Evolutionary conservation across 768 basidiomycete species (phyloP).

Genomic region (Rubroboletus pulcherrimus): DNA sequence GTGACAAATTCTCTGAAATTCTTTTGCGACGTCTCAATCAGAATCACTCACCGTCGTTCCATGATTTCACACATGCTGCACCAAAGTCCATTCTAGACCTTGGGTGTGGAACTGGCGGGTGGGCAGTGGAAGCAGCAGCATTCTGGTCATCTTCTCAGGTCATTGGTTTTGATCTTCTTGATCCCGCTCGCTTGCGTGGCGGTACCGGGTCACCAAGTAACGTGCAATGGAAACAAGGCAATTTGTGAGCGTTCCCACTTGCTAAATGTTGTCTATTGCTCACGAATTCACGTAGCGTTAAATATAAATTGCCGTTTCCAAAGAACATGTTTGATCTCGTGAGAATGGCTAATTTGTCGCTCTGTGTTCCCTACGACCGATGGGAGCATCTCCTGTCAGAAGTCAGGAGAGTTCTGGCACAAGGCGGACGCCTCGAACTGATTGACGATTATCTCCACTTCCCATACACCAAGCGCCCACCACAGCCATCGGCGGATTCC

Average conservation of each 20-base stretch:
- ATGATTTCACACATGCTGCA: slow-evolving; percentile 43
- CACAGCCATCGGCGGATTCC: slow-evolving; percentile 12
- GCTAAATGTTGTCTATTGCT: neutral
- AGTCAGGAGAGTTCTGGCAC: slow-evolving; percentile 56
- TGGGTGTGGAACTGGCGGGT: slow-evolving; percentile 71
- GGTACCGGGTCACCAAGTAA: slow-evolving; percentile 35
- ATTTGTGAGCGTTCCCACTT: slow-evolving; percentile 52
- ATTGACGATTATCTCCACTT: slow-evolving; percentile 72
- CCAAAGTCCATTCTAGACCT: slow-evolving; percentile 64
- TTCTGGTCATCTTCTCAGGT: slow-evolving; percentile 60
- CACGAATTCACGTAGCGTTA: slow-evolving; percentile 38
- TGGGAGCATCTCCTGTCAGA: slow-evolving; percentile 63
- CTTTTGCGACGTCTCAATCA: slow-evolving; percentile 55
- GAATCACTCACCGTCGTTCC: slow-evolving; percentile 57
- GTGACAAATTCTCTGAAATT: slow-evolving; percentile 55
- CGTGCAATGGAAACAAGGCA: slow-evolving; percentile 53
- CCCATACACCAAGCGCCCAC: slow-evolving; percentile 43
- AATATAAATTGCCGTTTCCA: slow-evolving; percentile 57
- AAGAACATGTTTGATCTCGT: slow-evolving; percentile 66
- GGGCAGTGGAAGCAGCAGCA: slow-evolving; percentile 60
- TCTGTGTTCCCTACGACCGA: slow-evolving; percentile 54
- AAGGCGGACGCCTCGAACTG: slow-evolving; percentile 64
- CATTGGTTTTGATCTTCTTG: slow-evolving; percentile 64
- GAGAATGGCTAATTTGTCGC: slow-evolving; percentile 63
- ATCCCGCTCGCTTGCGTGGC: slow-evolving; percentile 31